These are phyloP conservation scores for Scleromitrula shiraiana DNA, from an alignment of 2,329 filamentous ascomycete species.

Conservation along the genomic window DNA sequence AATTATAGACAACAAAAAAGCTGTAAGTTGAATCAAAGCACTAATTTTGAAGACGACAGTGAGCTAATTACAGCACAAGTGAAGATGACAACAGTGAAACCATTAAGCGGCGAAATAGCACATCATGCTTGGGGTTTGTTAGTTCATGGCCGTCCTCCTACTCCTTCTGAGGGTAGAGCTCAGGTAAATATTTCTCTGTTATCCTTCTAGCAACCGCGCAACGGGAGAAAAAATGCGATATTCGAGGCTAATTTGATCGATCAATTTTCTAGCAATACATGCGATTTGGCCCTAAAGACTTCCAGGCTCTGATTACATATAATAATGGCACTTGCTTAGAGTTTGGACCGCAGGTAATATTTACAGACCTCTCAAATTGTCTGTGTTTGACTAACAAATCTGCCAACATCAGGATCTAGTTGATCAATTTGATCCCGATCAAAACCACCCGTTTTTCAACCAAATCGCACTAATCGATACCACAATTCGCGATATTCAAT, in stretches of 20 bases:
- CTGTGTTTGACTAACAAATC: background rate
- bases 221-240: too few relatives aligned
- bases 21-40: background rate
- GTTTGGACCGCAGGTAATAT: constrained; percentile 14
- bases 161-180: constrained; percentile 22
- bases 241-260: background rate
- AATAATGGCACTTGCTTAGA: constrained; percentile 9
- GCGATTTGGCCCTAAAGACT: constrained; percentile 1
- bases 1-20: background rate
- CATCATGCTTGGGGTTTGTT: constrained; percentile 19
- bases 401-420: constrained; percentile 18
- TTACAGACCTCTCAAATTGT: background rate
- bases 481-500: constrained; percentile 16
- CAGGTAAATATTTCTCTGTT: constrained; percentile 15
- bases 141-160: constrained; percentile 21
- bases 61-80: too few relatives aligned
- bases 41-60: too few relatives aligned
- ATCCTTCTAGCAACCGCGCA: background rate
- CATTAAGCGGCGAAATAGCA: background rate
- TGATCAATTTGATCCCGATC: constrained; percentile 12
- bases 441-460: constrained; percentile 13
- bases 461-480: constrained; percentile 19
- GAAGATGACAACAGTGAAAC: constrained; percentile 7
- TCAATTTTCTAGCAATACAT: constrained; percentile 1
- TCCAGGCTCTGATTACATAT: background rate